Base-by-base conservation (phyloP, 2,329 filamentous ascomycete species). In the Tolypocladium nubicola region DNA sequence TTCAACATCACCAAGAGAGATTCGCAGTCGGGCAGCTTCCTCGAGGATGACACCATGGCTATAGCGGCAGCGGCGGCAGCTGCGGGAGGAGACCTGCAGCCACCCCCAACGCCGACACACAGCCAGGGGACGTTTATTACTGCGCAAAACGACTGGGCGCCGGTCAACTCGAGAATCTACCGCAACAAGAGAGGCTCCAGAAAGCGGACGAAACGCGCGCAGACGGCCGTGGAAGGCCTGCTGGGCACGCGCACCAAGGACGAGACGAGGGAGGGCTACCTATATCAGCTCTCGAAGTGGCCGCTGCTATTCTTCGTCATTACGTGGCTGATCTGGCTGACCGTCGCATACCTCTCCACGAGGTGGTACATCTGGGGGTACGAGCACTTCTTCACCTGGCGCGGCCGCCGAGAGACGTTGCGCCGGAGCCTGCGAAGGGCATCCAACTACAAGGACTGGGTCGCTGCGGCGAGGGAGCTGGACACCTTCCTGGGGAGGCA, bases 141-240 rank as follows among this genome's bases (percentile, higher is more conserved):
- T 4, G 93, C 94, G 45, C 84, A 95, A 68, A 96, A 96, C 70
- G 94, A 99, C 76, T 99, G 94, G 94, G 86, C 89, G 19, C 94
- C 94, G 0, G 84, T 97, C 14, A 86, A 88, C 64, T 84, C 93
- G 68, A 85, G 82, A 58, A 79, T 92, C 26, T 68, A 75, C 64
- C 64, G 65, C 16, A 62, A 61, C 55, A 76, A 71, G 66, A 68
- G 71, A 67, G 70, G 64, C 66, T 73, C 61, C 75, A 61, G 65
- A 58, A 72, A 67, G 60, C 54, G 56, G 23, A 69, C 67, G 64
- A 73, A 66, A 58, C 68, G 75, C 41, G 69, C 65, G 40, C 66
- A 66, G 58, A 78, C 75, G 37, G 67, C 69, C 0, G 71, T 70
- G 7, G 67, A 75, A 49, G 71, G 71, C 1, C 65, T 77, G 2